Evolutionary conservation across 208 protist genomes (phyloP), one percentile per base, ranked within the genome.

Genomic region (Borovskyia barvae): DNA sequence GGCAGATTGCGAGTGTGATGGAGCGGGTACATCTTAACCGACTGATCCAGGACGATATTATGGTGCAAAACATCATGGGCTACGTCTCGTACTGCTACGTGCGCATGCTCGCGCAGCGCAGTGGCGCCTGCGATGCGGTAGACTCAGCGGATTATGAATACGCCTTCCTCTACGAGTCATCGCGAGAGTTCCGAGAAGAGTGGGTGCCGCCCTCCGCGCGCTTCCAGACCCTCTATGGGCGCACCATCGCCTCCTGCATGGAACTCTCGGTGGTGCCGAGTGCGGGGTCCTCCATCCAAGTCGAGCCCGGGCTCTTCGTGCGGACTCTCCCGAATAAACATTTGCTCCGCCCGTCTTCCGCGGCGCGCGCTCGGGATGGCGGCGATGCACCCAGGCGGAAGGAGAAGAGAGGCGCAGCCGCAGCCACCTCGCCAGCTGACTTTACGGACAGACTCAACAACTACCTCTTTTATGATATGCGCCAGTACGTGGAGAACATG

Each of bases 231-330:
- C 64, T 71, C 48, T 71, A 59, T 28, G 64, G 64, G 20, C 64
- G 64, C 33, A 28, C 47, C 26, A 63, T 71, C 25, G 64, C 55
- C 55, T 63, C 64, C 15, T 59, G 54, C 47, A 71, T 71, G 64
- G 55, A 71, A 36, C 49, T 71, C 35, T 39, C 70, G n/a, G 36
- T 87, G 26, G 6, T 84, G 8, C 87, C 84, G 0, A 57, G 41
- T 24, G 54, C 58, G 11, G 79, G 73, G 17, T 47, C 72, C 3
- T 42, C 69, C 2, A 46, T 88, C n/a, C 84, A 94, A 71, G 79
- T 94, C 28, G 84, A 94, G 65, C 84, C 82, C 8, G 85, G 85
- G 0, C 75, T 94, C 12, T 89, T 80, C 19, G 57, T 94, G 35
- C 53, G 61, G 6, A 74, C 72, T 11, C 15, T 39, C 50, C 49